Percentiles rank a stretch among this genome's conserved stretches.
Evolutionary conservation across 805 yeast genomes (phyloP).

Genomic region (Yarrowia keelungensis): DNA sequence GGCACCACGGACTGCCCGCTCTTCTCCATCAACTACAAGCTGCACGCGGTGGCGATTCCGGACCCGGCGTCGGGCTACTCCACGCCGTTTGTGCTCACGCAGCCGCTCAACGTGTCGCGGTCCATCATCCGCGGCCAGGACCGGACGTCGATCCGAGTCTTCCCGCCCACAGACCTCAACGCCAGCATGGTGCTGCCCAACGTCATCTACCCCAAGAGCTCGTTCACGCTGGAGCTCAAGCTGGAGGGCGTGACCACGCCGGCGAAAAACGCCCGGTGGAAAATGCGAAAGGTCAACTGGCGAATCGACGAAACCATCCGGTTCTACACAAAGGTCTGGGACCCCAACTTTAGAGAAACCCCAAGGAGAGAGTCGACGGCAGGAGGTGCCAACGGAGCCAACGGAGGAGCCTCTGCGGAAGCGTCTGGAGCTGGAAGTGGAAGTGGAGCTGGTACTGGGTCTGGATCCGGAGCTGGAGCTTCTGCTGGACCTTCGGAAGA

Average conservation of each 20-base stretch:
- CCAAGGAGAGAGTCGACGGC: conserved; percentile 40
- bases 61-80: conserved; percentile 45
- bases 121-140: conserved; percentile 83
- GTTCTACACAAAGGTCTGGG: conserved; percentile 55
- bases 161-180: conserved; percentile 93
- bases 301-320: conserved; percentile 83
- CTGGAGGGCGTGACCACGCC: conserved; percentile 59
- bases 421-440: no score
- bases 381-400: conserved; percentile 10
- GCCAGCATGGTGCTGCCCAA: conserved; percentile 89
- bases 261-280: conserved; percentile 67
- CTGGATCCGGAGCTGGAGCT: background rate
- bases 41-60: conserved; percentile 60
- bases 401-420: no score
- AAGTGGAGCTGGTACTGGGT: no score
- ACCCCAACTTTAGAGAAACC: conserved; percentile 32
- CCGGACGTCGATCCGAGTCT: conserved; percentile 83
- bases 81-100: conserved; percentile 53
- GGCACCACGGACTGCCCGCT: conserved; percentile 67
- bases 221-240: conserved; percentile 81
- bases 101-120: conserved; percentile 77
- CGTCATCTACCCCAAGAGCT: conserved; percentile 85
- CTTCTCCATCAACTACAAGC: conserved; percentile 75
- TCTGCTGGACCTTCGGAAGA: conserved; percentile 38
- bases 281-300: conserved; percentile 90